Conservation (phyloP, 441 rosid species). For the Gossypium davidsonii region DNA sequence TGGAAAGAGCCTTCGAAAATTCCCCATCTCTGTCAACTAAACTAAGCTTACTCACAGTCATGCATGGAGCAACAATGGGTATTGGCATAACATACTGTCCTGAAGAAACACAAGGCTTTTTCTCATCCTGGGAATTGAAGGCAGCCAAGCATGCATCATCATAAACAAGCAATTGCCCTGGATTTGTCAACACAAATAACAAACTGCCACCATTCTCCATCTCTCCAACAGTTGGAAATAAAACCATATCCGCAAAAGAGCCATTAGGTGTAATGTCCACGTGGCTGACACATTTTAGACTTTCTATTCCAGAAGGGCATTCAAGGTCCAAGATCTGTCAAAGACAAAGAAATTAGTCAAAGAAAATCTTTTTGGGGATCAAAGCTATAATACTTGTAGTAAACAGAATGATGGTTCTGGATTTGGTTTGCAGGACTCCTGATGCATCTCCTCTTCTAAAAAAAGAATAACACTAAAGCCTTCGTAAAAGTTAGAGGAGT, state of each 20-base stretch:
- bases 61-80: slow-evolving; percentile 42
- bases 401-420: background rate
- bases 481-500: background rate
- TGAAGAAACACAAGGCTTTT: slow-evolving; percentile 36
- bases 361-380: background rate
- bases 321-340: slow-evolving; percentile 56
- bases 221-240: slow-evolving; percentile 35
- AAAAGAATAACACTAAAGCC: background rate
- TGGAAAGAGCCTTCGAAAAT: slow-evolving; percentile 39
- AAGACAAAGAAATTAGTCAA: slow-evolving; percentile 13
- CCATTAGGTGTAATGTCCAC: slow-evolving; percentile 55
- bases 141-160: slow-evolving; percentile 39
- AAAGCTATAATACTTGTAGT: background rate
- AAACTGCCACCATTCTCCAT: slow-evolving; percentile 26
- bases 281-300: slow-evolving; percentile 49
- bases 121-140: slow-evolving; percentile 35
- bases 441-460: background rate
- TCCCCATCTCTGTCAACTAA: slow-evolving; percentile 33
- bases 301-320: slow-evolving; percentile 54
- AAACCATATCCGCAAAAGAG: slow-evolving; percentile 59
- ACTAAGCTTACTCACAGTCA: slow-evolving; percentile 41
- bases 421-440: slow-evolving; percentile 7
- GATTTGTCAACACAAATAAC: slow-evolving; percentile 44
- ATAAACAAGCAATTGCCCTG: slow-evolving; percentile 54
- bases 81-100: slow-evolving; percentile 40